Conservation (phyloP, 176 grass and related monocot genomes). For the Elaeis guineensis region DNA sequence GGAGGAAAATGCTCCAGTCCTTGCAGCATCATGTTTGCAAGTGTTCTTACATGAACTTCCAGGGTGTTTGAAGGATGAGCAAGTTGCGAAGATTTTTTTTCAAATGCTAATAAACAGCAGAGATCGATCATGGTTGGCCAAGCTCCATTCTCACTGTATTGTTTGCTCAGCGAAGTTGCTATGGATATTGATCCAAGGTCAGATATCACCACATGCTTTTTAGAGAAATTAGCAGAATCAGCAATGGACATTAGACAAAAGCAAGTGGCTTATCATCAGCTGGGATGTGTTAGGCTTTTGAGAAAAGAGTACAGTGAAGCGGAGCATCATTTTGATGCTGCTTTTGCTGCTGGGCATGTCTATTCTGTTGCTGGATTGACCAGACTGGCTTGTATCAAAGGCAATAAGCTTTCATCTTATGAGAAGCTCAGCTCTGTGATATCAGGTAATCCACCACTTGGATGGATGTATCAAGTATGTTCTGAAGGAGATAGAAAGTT, state of each 20-base stretch:
- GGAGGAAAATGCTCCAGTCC: slow-evolving; percentile 69
- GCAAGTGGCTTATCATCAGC: slow-evolving; percentile 91
- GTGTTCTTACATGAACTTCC: slow-evolving; percentile 70
- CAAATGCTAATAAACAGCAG: slow-evolving; percentile 47
- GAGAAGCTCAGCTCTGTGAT: slow-evolving; percentile 75
- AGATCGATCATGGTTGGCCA: slow-evolving; percentile 45
- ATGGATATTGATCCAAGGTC: slow-evolving; percentile 63
- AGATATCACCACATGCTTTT: slow-evolving; percentile 39
- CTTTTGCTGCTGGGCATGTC: slow-evolving; percentile 61
- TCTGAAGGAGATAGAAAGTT: slow-evolving; percentile 51
- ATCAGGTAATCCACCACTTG: slow-evolving; percentile 52
- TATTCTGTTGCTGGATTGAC: slow-evolving; percentile 72
- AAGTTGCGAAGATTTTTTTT: slow-evolving; percentile 63
- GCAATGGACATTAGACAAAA: slow-evolving; percentile 45
- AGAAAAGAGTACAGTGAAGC: slow-evolving; percentile 76
- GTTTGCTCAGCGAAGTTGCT: slow-evolving; percentile 71
- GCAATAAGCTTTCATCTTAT: slow-evolving; percentile 48
- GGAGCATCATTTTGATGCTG: slow-evolving; percentile 43
- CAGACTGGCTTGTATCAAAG: slow-evolving; percentile 50
- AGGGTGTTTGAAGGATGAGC: slow-evolving; percentile 53
- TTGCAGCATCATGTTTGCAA: slow-evolving; percentile 74
- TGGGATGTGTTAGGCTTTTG: slow-evolving; percentile 65
- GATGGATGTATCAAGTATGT: slow-evolving; percentile 88
- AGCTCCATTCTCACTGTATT: slow-evolving; percentile 68
- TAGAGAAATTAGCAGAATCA: slow-evolving; percentile 57